Evolutionary conservation across 1,139 yeast genomes (phyloP).

Genomic region (Hyphopichia khmerensis): DNA sequence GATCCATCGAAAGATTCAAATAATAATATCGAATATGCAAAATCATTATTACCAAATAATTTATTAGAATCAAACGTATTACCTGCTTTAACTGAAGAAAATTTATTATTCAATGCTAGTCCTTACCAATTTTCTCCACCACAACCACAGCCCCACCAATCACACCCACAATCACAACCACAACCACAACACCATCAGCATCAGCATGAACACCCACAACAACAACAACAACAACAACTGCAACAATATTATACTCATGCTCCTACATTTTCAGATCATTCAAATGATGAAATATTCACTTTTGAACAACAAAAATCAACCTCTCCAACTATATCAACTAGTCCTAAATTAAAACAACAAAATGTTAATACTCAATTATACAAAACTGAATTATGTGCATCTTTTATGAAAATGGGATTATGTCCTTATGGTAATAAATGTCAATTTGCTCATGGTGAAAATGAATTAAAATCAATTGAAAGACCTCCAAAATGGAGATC

Average conservation of each 20-base stretch:
- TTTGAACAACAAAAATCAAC: constrained; percentile 21
- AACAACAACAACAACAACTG: background rate
- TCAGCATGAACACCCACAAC: background rate
- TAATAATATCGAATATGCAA: constrained; percentile 13
- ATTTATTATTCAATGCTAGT: constrained; percentile 11
- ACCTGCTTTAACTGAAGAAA: constrained; percentile 21
- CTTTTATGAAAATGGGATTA: constrained; percentile 66
- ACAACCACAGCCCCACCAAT: too few species aligned
- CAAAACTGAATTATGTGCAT: constrained; percentile 88
- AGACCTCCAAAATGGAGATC: constrained; percentile 89
- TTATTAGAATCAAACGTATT: constrained; percentile 9
- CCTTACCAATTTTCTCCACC: too few species aligned
- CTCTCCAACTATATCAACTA: constrained; percentile 1
- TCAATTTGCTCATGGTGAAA: constrained; percentile 89
- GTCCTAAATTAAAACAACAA: constrained; percentile 11
- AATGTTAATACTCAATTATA: constrained; percentile 69
- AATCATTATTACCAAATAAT: constrained; percentile 19
- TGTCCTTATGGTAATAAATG: constrained; percentile 92
- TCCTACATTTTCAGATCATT: constrained; percentile 11
- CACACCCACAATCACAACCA: too few species aligned
- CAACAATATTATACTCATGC: background rate
- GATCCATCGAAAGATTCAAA: background rate
- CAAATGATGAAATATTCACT: constrained; percentile 22
- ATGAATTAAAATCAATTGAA: constrained; percentile 70
- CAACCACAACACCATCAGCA: constrained; percentile 2